These are phyloP conservation scores for Kodamaea jinghongensis DNA, from an alignment of 805 yeast genomes.

Conservation along the genomic window DNA sequence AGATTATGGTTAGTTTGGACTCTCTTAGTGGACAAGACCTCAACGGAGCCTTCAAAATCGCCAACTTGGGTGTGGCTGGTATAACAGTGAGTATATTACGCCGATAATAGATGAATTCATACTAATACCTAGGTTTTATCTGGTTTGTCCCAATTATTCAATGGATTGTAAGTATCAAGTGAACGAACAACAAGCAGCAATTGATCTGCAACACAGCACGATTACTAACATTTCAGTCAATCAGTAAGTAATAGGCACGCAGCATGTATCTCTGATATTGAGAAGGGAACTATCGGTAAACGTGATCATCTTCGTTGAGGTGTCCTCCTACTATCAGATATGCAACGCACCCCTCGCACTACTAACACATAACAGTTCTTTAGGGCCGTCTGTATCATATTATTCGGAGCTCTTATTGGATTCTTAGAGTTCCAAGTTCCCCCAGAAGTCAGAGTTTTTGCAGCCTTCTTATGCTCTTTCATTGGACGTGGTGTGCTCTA, in stretches of 20 bases:
- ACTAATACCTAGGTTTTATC: constrained; percentile 36
- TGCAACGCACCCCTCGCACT: not conserved
- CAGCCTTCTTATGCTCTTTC: constrained; percentile 66
- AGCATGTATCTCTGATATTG: not conserved
- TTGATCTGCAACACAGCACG: too few relatives aligned
- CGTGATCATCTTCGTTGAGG: too few relatives aligned
- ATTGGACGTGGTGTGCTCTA: constrained; percentile 68
- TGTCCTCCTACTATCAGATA: too few relatives aligned
- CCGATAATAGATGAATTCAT: not conserved
- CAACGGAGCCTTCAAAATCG: constrained; percentile 45
- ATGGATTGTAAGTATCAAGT: constrained; percentile 43
- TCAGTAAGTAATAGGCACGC: constrained; percentile 30
- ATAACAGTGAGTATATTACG: constrained; percentile 37
- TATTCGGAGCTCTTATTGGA: constrained; percentile 53
- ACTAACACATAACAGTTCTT: constrained; percentile 44
- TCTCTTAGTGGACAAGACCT: constrained; percentile 42
- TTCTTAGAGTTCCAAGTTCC: constrained; percentile 52
- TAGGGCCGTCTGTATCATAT: constrained; percentile 55
- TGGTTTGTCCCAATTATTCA: constrained; percentile 50
- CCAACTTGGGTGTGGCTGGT: constrained; percentile 55
- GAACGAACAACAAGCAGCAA: not conserved
- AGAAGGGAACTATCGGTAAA: not conserved
- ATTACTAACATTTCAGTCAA: constrained; percentile 29
- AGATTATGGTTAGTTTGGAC: constrained; percentile 41
- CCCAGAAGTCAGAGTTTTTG: constrained; percentile 60